phyloP scores from a whole-genome alignment of 2,329 filamentous ascomycete genomes.

The Neonectria magnoliae region DNA sequence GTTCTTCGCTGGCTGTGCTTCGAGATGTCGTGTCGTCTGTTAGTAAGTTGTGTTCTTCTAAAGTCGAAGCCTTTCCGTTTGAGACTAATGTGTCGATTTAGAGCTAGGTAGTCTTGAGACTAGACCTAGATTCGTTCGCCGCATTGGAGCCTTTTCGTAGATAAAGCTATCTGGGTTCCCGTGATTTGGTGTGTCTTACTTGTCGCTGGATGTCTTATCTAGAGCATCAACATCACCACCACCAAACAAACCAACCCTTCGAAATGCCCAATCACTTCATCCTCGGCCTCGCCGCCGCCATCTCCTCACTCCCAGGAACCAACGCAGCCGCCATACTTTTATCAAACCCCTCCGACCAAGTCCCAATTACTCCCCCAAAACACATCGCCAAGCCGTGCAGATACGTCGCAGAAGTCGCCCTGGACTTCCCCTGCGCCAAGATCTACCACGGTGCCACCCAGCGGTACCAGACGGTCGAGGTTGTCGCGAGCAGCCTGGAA shows the following conservation, averaged over 20 bases:
- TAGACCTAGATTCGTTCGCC: too few species aligned
- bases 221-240: not conserved
- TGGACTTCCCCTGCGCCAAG: slow-evolving; percentile 6
- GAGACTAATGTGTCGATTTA: too few species aligned
- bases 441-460: not conserved
- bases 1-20: too few species aligned
- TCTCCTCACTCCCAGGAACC: not conserved
- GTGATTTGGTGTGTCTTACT: too few species aligned
- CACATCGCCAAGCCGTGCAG: not conserved
- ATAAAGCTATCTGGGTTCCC: too few species aligned
- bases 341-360: not conserved
- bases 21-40: too few species aligned
- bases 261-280: not conserved
- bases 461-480: not conserved
- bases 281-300: not conserved
- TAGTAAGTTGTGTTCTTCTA: not conserved
- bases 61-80: too few species aligned
- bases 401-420: not conserved
- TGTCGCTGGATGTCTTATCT: not conserved
- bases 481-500: not conserved
- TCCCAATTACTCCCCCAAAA: not conserved
- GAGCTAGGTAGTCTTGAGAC: too few species aligned
- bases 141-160: too few species aligned
- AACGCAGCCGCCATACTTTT: not conserved
- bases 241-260: too few species aligned